A percentile compares a stretch with the other conserved stretches of the same genome.
Conservation (phyloP, 1,139 yeast species). For the Kodamaea sp. region DNA sequence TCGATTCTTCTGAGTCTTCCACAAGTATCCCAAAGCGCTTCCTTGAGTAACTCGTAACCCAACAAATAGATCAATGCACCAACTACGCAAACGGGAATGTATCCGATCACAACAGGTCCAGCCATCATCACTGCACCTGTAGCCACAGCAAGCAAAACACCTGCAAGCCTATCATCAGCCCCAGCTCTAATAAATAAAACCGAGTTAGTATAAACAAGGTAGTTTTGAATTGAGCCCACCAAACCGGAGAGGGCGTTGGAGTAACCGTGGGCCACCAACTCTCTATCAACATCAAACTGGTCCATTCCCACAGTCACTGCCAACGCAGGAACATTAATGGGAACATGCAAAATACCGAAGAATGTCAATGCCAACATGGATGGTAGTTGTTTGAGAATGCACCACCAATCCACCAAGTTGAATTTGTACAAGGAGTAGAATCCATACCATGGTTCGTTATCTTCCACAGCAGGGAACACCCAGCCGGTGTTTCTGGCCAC, state of each 20-base stretch:
- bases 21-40: constrained; percentile 81
- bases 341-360: constrained; percentile 93
- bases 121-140: constrained; percentile 79
- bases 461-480: constrained; percentile 72
- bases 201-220: constrained; percentile 91
- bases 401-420: constrained; percentile 68
- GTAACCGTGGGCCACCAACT: constrained; percentile 90
- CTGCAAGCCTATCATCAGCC: constrained; percentile 86
- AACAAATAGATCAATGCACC: constrained; percentile 87
- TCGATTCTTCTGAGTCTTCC: constrained; percentile 77
- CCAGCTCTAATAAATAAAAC: constrained; percentile 91
- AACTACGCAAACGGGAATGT: constrained; percentile 92
- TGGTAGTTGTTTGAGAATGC: constrained; percentile 71
- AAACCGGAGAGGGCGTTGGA: constrained; percentile 87
- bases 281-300: constrained; percentile 86
- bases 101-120: constrained; percentile 93
- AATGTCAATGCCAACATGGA: constrained; percentile 95
- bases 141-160: constrained; percentile 79
- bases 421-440: constrained; percentile 77
- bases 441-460: constrained; percentile 82
- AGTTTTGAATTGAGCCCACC: constrained; percentile 87
- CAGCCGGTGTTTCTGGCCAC: constrained; percentile 74
- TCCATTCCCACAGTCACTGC: constrained; percentile 90
- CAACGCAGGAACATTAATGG: constrained; percentile 94
- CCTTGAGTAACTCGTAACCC: constrained; percentile 87